Conservation (phyloP, 371 early-diverging fungal genomes). For the Zopfochytrium polystomum region DNA sequence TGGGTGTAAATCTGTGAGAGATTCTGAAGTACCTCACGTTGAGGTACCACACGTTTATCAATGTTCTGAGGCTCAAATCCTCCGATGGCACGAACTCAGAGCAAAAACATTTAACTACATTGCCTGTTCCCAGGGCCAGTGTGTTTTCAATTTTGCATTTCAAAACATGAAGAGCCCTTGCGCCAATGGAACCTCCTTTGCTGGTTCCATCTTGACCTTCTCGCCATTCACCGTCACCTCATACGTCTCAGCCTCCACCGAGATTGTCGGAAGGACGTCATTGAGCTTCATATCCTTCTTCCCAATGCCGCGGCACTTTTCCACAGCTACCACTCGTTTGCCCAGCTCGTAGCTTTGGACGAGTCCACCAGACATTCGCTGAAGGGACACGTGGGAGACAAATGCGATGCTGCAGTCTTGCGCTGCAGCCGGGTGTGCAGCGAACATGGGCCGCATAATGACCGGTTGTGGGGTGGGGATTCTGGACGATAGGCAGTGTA, state of each 20-base stretch:
- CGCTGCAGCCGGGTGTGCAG: conserved; percentile 56
- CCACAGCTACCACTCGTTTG: conserved; percentile 71
- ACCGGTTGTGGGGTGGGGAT: conserved; percentile 90
- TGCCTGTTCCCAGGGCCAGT: no score
- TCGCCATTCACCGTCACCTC: conserved; percentile 76
- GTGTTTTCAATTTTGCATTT: neutral
- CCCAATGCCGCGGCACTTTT: conserved; percentile 66
- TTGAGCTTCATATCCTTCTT: conserved; percentile 88
- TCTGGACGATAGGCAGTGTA: conserved; percentile 9
- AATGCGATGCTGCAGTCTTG: conserved; percentile 65
- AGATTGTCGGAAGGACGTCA: conserved; percentile 65
- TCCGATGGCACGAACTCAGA: no score
- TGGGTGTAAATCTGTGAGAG: no score
- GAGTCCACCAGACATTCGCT: conserved; percentile 47
- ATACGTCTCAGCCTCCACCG: conserved; percentile 89
- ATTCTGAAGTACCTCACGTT: no score
- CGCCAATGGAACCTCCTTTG: conserved; percentile 66
- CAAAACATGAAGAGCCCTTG: conserved; percentile 73
- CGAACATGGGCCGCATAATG: conserved; percentile 80
- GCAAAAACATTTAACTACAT: no score
- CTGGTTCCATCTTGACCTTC: conserved; percentile 67
- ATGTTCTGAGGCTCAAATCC: no score
- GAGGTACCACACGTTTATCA: no score
- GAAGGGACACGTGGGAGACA: conserved; percentile 72
- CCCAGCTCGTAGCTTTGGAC: conserved; percentile 56